Evolutionary conservation across 371 early-diverging fungal species (phyloP), one percentile per base, ranked within the genome.

Genomic region (Mucor lusitanicus): DNA sequence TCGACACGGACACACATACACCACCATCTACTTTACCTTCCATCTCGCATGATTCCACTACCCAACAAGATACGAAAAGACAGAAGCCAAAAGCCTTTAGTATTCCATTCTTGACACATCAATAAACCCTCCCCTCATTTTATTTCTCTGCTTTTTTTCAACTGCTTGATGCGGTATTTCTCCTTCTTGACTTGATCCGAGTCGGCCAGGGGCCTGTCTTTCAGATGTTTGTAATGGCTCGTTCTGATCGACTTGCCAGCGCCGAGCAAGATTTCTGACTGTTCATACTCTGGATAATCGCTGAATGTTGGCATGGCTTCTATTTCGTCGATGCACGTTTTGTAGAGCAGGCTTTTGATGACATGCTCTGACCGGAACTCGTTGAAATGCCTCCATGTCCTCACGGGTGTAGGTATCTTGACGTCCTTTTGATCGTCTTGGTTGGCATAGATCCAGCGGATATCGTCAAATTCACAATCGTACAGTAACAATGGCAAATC

Each of bases 401-500:
- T 64, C 30, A 80, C 21, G 1, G 80, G 75, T 6, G 79, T 33
- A 67, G 72, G 54, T 44, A 69, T 27, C 6, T 39, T 50, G 30
- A 35, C 33, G 25, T 44, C n/a, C 44, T 30, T 62, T 0, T 32
- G 27, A 2, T 40, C 15, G 17, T 48, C 35, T 50, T 59, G 44
- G 1, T 81, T 74, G 15, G 81, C 75, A 59, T 85, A 80, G 17
- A 67, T 78, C 88, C 89, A 88, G 6, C 82, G 68, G 1, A 88
- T 33, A 21, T 65, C 66, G 15, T 91, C 86, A 74, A 90, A 98
- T n/a, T 87, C 88, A 69, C 96, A 94, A 63, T 97, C 95, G 48
- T 92, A 91, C 37, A 98, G 73, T 2, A 98, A 87, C 28, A 98
- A 78, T 2, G 97, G 96, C 28, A 88, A 69, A 58, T 97, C 97